phyloP scores from a whole-genome alignment of 768 basidiomycete species.

The Tulasnella sp. region DNA sequence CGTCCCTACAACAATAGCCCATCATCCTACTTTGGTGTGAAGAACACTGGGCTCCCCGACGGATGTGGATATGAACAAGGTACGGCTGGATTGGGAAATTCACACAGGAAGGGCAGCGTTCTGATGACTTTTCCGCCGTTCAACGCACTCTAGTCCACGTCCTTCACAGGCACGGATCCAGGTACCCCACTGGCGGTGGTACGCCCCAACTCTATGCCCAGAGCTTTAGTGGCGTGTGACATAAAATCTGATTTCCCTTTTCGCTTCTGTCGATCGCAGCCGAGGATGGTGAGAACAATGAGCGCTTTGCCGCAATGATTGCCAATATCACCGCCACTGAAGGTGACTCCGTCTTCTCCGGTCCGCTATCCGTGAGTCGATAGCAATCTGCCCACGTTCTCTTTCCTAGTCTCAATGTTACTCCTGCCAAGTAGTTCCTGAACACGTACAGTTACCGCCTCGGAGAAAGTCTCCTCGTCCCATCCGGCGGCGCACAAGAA shows the following conservation, averaged over 20 bases:
- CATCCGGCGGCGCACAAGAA: conserved; percentile 1
- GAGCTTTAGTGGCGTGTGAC: no score
- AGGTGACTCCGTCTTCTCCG: no score
- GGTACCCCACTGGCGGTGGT: conserved; percentile 3
- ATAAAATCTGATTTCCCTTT: no score
- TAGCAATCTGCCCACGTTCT: no score
- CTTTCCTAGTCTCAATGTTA: background rate
- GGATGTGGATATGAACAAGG: conserved; percentile 4
- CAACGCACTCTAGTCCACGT: no score
- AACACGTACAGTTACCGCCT: no score
- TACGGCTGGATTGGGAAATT: no score
- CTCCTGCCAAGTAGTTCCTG: background rate
- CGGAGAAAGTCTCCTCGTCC: background rate
- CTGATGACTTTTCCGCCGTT: no score
- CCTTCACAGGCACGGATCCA: background rate
- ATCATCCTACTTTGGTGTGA: background rate
- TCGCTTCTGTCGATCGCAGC: no score
- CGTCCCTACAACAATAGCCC: background rate
- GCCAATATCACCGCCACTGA: background rate
- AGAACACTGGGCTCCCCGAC: background rate
- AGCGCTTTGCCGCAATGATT: background rate
- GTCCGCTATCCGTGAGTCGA: no score
- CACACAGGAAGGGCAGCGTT: no score
- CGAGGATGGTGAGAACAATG: background rate
- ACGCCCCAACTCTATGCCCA: no score